Evolutionary conservation across 495 filamentous ascomycete genomes (phyloP).

Genomic region (Chaetomium tenue): DNA sequence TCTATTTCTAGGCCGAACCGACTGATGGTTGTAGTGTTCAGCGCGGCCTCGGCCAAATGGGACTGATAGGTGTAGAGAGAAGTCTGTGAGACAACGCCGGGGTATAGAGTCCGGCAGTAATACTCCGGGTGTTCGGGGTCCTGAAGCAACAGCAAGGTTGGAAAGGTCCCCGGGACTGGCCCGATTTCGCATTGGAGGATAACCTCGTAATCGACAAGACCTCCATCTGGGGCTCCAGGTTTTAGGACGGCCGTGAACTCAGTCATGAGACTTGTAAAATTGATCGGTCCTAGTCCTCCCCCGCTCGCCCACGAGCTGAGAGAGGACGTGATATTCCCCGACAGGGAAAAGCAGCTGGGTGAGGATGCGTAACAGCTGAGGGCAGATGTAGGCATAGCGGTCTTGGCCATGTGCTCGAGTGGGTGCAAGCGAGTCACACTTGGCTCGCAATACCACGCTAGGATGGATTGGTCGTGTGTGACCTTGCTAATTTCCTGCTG

Average conservation of each 20-base stretch:
- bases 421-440: no score
- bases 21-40: no score
- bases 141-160: background rate
- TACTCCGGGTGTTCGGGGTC: background rate
- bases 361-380: background rate
- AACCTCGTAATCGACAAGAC: background rate
- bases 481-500: background rate
- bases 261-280: background rate
- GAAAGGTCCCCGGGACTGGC: background rate
- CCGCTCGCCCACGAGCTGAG: no score
- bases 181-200: conserved; percentile 6
- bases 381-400: no score
- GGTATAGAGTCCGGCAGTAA: background rate
- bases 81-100: background rate
- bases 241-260: background rate
- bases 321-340: background rate
- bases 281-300: background rate
- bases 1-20: background rate
- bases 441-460: conserved; percentile 6
- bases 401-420: no score
- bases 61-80: background rate
- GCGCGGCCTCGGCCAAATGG: background rate
- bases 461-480: conserved; percentile 7
- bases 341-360: background rate
- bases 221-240: no score